A percentile compares a stretch with the other conserved stretches of the same genome.
Conservation (phyloP, 129 eudicot species). For the Sambucus nigra region DNA sequence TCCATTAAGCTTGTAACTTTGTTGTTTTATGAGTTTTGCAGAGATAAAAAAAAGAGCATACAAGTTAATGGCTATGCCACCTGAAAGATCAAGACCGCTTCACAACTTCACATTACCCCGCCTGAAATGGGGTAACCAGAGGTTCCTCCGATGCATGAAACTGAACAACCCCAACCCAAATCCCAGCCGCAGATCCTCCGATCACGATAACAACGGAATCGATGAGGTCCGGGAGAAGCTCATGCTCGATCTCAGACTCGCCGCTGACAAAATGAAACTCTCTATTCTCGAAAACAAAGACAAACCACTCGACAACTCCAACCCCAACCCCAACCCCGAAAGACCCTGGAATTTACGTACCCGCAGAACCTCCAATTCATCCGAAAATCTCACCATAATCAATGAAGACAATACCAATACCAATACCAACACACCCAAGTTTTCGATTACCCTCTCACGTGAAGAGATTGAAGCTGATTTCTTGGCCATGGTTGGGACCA, state of each 20-base stretch:
- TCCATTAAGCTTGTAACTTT: neutral
- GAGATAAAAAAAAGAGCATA: neutral
- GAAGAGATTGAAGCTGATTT: conserved; percentile 35
- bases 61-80: conserved; percentile 8
- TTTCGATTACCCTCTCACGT: conserved; percentile 17
- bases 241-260: conserved; percentile 20
- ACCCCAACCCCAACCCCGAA: neutral
- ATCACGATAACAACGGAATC: conserved; percentile 8
- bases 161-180: neutral
- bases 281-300: conserved; percentile 8
- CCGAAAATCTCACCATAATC: too few relatives aligned
- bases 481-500: conserved; percentile 13
- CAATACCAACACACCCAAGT: conserved; percentile 15
- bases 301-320: neutral
- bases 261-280: conserved; percentile 18
- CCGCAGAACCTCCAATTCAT: conserved; percentile 6
- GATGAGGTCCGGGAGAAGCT: conserved; percentile 21
- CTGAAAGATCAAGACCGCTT: conserved; percentile 21
- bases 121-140: conserved; percentile 27
- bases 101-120: conserved; percentile 37
- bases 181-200: neutral
- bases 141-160: conserved; percentile 25
- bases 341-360: conserved; percentile 32
- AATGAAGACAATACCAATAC: too few relatives aligned
- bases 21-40: neutral